A percentile compares a stretch with the other conserved stretches of the same genome.
Conservation (phyloP, 768 basidiomycete genomes). For the Kwoniella sp. region DNA sequence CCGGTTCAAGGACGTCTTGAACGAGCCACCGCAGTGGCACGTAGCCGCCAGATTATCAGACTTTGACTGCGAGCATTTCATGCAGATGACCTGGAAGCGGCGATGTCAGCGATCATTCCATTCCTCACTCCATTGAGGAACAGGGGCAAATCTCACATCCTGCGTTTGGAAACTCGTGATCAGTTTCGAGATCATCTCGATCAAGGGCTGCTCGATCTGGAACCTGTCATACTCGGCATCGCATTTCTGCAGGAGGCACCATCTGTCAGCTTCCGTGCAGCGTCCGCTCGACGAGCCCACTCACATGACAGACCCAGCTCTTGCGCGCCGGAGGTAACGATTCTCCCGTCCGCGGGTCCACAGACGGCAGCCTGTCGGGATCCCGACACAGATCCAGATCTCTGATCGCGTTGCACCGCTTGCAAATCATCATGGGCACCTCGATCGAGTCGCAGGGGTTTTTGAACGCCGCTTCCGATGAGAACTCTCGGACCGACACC, state of each 20-base stretch:
- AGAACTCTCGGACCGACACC: slow-evolving; percentile 79
- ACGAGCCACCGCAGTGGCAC: slow-evolving; percentile 84
- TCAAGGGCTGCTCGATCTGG: slow-evolving; percentile 78
- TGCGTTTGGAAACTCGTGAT: slow-evolving; percentile 78
- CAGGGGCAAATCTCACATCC: slow-evolving; percentile 55
- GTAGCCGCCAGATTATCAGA: slow-evolving; percentile 78
- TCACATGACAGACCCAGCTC: slow-evolving; percentile 50
- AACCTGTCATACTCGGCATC: slow-evolving; percentile 82
- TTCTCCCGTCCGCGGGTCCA: slow-evolving; percentile 38
- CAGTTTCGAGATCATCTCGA: slow-evolving; percentile 67
- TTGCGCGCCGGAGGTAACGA: slow-evolving; percentile 52
- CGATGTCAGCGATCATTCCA: too few species aligned
- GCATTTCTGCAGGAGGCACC: slow-evolving; percentile 56
- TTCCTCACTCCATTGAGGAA: neutral
- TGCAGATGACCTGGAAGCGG: slow-evolving; percentile 60
- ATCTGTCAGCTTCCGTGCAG: too few species aligned
- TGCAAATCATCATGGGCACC: slow-evolving; percentile 80
- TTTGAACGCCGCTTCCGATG: slow-evolving; percentile 74
- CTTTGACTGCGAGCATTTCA: slow-evolving; percentile 84
- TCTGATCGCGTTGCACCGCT: slow-evolving; percentile 72
- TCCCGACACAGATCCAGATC: slow-evolving; percentile 97
- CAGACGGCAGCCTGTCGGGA: slow-evolving; percentile 65
- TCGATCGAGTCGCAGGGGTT: slow-evolving; percentile 89
- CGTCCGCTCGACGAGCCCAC: too few species aligned
- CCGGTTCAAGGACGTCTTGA: slow-evolving; percentile 67